These are phyloP conservation scores for Fusarium sp. DNA, from an alignment of 2,329 filamentous ascomycete genomes.

Conservation along the genomic window DNA sequence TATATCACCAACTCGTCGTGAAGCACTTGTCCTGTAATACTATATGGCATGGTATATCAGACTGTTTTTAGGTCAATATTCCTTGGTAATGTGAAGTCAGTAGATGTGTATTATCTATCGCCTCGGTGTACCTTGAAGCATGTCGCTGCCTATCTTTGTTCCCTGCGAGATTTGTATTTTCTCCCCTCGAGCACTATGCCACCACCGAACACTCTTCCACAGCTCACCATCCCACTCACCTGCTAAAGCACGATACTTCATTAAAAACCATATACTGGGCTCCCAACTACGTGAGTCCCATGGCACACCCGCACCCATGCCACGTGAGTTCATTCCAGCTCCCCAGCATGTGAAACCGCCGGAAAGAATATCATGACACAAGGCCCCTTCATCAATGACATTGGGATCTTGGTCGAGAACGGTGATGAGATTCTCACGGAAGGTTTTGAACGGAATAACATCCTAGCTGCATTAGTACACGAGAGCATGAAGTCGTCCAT, in stretches of 20 bases:
- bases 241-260: constrained; percentile 50
- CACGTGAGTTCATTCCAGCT: constrained; percentile 36
- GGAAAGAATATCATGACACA: constrained; percentile 48
- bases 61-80: background rate
- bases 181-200: constrained; percentile 42
- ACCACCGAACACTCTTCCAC: constrained; percentile 44
- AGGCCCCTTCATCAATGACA: constrained; percentile 46
- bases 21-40: constrained; percentile 33
- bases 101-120: background rate
- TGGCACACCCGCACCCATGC: constrained; percentile 49
- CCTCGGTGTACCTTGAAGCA: background rate
- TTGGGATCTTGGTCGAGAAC: constrained; percentile 37
- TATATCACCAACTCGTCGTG: constrained; percentile 14
- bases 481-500: background rate
- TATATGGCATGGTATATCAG: constrained; percentile 24
- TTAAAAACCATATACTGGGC: constrained; percentile 53
- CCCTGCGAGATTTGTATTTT: constrained; percentile 24
- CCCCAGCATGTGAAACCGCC: constrained; percentile 52
- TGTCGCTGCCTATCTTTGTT: background rate
- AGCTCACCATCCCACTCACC: constrained; percentile 50
- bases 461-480: constrained; percentile 38
- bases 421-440: constrained; percentile 44
- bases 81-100: background rate
- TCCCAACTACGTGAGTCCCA: constrained; percentile 57
- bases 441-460: constrained; percentile 45